phyloP scores from a whole-genome alignment of 2,329 filamentous ascomycete genomes.

The Colletotrichum sp. region DNA sequence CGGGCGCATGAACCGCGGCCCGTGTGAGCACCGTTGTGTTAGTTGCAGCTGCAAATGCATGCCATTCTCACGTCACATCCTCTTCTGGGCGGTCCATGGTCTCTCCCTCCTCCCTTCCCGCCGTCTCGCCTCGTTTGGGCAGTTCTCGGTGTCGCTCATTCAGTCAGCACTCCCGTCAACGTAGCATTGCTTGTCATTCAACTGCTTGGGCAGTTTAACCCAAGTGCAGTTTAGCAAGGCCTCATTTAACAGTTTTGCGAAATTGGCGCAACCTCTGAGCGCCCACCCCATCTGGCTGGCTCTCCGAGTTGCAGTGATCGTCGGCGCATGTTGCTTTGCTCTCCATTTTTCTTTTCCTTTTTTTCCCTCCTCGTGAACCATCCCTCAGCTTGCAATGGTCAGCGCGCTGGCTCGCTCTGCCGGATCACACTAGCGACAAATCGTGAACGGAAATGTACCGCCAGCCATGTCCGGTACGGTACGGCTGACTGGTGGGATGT shows the following conservation, averaged over 20 bases:
- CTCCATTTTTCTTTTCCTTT: not conserved
- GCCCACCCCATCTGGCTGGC: not conserved
- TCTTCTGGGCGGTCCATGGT: not conserved
- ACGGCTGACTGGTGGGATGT: not conserved
- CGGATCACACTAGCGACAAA: not conserved
- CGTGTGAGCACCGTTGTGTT: slow-evolving; percentile 9
- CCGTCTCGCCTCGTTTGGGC: not conserved
- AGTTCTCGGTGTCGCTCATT: not conserved
- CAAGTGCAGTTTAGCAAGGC: not conserved
- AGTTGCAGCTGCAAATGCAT: slow-evolving; percentile 23
- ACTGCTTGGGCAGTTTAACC: not conserved
- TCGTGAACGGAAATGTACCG: not conserved
- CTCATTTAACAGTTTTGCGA: slow-evolving; percentile 12
- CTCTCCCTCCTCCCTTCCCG: not conserved
- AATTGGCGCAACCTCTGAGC: not conserved
- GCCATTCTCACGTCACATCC: slow-evolving; percentile 20
- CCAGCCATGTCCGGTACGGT: not conserved
- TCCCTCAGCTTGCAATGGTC: not conserved
- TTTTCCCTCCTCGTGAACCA: not conserved
- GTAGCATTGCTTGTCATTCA: not conserved
- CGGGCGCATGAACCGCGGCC: slow-evolving; percentile 16
- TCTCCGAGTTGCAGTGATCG: not conserved
- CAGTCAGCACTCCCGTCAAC: not conserved
- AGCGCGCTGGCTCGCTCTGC: not conserved
- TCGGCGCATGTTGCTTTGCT: not conserved